Conservation (phyloP, 2,329 filamentous ascomycete genomes). For the Paecilomyces dactylethromorphus region DNA sequence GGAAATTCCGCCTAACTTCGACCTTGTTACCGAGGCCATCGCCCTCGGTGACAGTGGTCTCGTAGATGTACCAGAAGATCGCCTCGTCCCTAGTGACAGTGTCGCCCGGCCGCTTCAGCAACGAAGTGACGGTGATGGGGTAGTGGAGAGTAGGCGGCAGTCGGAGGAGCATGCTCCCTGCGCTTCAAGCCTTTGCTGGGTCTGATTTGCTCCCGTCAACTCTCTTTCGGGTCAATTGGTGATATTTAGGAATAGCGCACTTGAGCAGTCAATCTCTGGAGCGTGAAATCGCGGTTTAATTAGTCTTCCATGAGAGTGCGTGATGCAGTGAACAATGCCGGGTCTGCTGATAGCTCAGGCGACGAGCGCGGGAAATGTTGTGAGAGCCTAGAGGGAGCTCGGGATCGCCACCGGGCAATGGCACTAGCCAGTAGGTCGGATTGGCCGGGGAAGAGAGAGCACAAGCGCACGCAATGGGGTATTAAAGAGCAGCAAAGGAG, state of each 20-base stretch:
- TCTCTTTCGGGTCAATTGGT: background rate
- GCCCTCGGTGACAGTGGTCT: conserved; percentile 61
- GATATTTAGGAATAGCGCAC: background rate
- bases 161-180: conserved; percentile 39
- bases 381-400: background rate
- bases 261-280: background rate
- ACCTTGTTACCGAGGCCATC: conserved; percentile 69
- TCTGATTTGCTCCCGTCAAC: background rate
- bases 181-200: background rate
- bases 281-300: background rate
- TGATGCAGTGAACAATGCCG: background rate
- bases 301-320: background rate
- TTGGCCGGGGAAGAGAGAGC: background rate
- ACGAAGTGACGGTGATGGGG: conserved; percentile 83
- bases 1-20: conserved; percentile 62
- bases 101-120: conserved; percentile 72
- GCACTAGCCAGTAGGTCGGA: background rate
- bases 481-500: background rate
- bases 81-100: conserved; percentile 67
- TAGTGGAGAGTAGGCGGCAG: conserved; percentile 64
- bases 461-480: background rate
- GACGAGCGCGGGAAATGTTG: background rate
- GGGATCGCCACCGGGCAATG: background rate
- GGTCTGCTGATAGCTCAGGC: background rate
- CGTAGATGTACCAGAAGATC: conserved; percentile 82